Base-by-base conservation (phyloP, 768 basidiomycete genomes). In the Cystofilobasidium ferigula region DNA sequence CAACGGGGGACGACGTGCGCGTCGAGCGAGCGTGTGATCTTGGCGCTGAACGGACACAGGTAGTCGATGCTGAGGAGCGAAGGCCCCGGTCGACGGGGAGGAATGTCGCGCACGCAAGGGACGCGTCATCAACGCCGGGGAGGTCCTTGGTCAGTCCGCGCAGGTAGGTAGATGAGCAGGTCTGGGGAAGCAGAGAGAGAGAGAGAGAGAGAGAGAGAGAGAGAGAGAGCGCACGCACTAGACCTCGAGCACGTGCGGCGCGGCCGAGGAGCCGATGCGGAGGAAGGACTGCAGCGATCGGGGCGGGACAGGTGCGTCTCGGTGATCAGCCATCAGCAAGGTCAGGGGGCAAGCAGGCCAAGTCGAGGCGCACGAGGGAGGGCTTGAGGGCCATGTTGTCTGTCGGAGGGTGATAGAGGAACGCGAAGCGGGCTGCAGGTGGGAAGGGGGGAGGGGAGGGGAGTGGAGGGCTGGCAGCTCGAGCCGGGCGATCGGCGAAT, bases 241-340 rank as follows among this genome's bases (percentile, higher is more conserved):
- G 64, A 89, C 76, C 65, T 92, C 89, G 59, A 91, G 79, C 2
- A 86, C 88, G 71, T 91, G 87, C 0, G 86, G 85, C 0, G 88
- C 81, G 34, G 81, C 77, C 61, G 73, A 71, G 22, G 69, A 72
- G 47, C 89, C 89, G 65, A 91, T 78, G 60, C 85, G 74, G 54
- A 86, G 78, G 57, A 86, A 81, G 35, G 79, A 76, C 51, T 54
- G 51, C 18, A 4, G 28, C 3, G 51, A 42, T 10, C 10, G 47
- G 26, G 24, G 5, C 10, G 47, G 13, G 47, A n/a, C 51, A 54
- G 30, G n/a, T n/a, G n/a, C n/a, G n/a, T n/a, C n/a, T n/a, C n/a
- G n/a, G n/a, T n/a, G n/a, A n/a, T n/a, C n/a, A n/a, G n/a, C n/a
- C n/a, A n/a, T n/a, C n/a, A n/a, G n/a, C n/a, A n/a, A n/a, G n/a